A percentile compares a stretch with the other conserved stretches of the same genome.
Conservation (phyloP, 192 early-diverging fungal genomes). For the Mortierella claussenii region DNA sequence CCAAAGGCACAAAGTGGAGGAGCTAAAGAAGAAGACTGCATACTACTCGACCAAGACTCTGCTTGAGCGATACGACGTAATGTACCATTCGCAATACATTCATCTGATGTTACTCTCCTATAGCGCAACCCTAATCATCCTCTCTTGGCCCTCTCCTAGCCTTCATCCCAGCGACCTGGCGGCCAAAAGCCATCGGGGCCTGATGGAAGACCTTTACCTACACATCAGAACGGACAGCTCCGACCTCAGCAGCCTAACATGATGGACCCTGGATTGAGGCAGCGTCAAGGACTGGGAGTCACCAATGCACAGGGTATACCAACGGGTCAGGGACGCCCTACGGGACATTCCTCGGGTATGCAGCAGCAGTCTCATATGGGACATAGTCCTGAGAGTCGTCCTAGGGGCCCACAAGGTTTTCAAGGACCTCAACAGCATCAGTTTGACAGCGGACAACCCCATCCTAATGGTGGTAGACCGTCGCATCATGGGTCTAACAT, state of each 20-base stretch:
- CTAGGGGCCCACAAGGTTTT: slow-evolving; percentile 26
- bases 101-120: no score
- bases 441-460: slow-evolving; percentile 1
- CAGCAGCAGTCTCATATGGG: slow-evolving; percentile 14
- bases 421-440: slow-evolving; percentile 7
- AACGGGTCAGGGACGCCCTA: slow-evolving; percentile 24
- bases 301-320: slow-evolving; percentile 26
- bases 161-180: slow-evolving; percentile 25
- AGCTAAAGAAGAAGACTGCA: slow-evolving; percentile 94
- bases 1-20: slow-evolving; percentile 84
- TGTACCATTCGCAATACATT: slow-evolving; percentile 10
- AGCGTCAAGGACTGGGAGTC: slow-evolving; percentile 37
- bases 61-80: slow-evolving; percentile 86
- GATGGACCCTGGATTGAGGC: slow-evolving; percentile 45
- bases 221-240: slow-evolving; percentile 41
- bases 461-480: slow-evolving; percentile 16
- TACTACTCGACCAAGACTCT: slow-evolving; percentile 91
- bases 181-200: slow-evolving; percentile 24
- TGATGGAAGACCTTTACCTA: slow-evolving; percentile 12
- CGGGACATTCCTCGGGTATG: slow-evolving; percentile 24
- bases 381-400: slow-evolving; percentile 14
- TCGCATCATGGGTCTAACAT: slow-evolving; percentile 5
- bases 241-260: slow-evolving; percentile 26
- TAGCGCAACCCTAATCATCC: no score
- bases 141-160: no score